A percentile compares a stretch with the other conserved stretches of the same genome.
Evolutionary conservation across 2,329 filamentous ascomycete species (phyloP).

Genomic region (Clonostachys chloroleuca): DNA sequence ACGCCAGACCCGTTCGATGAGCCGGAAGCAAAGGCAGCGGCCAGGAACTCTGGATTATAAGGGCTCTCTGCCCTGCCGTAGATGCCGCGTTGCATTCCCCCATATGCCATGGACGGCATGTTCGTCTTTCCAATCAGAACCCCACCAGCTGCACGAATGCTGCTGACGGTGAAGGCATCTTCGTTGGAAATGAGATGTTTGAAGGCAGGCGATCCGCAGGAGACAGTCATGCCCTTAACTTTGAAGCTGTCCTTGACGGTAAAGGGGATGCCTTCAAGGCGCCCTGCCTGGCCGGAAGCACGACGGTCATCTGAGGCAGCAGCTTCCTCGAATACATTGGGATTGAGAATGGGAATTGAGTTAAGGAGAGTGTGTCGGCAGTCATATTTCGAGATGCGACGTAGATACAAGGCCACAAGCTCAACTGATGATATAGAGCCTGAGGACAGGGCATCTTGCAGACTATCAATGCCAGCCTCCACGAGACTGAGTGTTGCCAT

Average conservation of each 20-base stretch:
- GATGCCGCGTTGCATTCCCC: conserved; percentile 51
- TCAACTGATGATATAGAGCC: conserved; percentile 15
- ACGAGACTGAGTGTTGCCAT: conserved; percentile 7
- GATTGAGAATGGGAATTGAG: conserved; percentile 17
- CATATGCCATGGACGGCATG: conserved; percentile 55
- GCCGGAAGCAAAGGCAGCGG: conserved; percentile 50
- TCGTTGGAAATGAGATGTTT: conserved; percentile 39
- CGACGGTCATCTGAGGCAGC: conserved; percentile 17
- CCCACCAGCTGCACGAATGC: conserved; percentile 29
- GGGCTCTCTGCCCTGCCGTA: conserved; percentile 53
- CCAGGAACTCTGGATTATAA: conserved; percentile 47
- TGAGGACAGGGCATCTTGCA: conserved; percentile 10
- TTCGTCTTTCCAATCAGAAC: conserved; percentile 42
- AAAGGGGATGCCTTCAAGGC: conserved; percentile 51
- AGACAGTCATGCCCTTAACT: conserved; percentile 45
- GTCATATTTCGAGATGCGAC: conserved; percentile 16
- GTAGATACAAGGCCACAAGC: conserved; percentile 15
- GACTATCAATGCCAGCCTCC: conserved; percentile 14
- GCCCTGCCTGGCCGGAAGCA: conserved; percentile 2
- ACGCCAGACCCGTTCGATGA: conserved; percentile 53
- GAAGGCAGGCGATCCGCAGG: conserved; percentile 51
- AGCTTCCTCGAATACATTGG: conserved; percentile 15
- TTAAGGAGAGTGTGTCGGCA: conserved; percentile 14
- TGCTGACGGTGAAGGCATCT: conserved; percentile 44
- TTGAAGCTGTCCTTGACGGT: conserved; percentile 56